Percentiles rank a stretch among this genome's conserved stretches.
Evolutionary conservation across 2,329 filamentous ascomycete genomes (phyloP).

Genomic region (Onygena corvina): DNA sequence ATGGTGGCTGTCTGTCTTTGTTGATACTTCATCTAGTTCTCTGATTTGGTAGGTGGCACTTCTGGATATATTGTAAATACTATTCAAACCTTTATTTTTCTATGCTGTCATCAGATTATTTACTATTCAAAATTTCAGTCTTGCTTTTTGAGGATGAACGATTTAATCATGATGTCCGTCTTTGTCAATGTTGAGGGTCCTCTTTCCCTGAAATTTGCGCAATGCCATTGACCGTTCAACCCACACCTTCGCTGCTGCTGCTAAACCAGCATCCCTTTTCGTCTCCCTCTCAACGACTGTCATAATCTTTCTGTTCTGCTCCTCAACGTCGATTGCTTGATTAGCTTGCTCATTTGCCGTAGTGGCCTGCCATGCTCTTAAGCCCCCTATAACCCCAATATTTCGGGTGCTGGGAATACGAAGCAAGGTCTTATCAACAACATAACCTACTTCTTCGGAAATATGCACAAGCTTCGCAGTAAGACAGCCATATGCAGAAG

Average conservation of each 20-base stretch:
- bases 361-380: conserved; percentile 35
- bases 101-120: background rate
- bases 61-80: conserved; percentile 7
- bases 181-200: conserved; percentile 18
- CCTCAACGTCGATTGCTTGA: background rate
- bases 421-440: conserved; percentile 70
- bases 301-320: conserved; percentile 40
- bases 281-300: conserved; percentile 49
- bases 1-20: too few species aligned
- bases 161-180: conserved; percentile 7
- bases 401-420: conserved; percentile 52
- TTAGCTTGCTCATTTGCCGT: background rate
- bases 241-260: conserved; percentile 39
- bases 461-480: conserved; percentile 65
- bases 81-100: background rate
- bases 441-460: conserved; percentile 59
- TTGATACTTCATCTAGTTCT: background rate
- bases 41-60: background rate
- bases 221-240: conserved; percentile 40
- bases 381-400: conserved; percentile 15
- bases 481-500: conserved; percentile 70
- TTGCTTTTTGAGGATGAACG: background rate
- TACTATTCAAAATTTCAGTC: too few species aligned
- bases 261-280: conserved; percentile 33
- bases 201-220: conserved; percentile 35